Evolutionary conservation across 257 asterid species (phyloP), one percentile per base, ranked within the genome.

Genomic region (Salvia miltiorrhiza): DNA sequence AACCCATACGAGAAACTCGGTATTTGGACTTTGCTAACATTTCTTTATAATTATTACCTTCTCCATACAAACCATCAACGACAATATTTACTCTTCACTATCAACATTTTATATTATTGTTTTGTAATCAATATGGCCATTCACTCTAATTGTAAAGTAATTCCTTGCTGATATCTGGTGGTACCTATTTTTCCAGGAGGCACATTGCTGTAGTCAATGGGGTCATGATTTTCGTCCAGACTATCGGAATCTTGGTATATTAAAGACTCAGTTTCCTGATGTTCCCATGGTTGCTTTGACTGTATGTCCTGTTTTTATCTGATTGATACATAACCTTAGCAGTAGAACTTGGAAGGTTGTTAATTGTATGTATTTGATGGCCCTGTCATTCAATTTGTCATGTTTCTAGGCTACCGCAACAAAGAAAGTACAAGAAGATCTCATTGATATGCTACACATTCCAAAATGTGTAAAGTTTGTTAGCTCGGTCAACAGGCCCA

Each of bases 171-270:
- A 65, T 69, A 58, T 63, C 54, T 58, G 50, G 21, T 65, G 56
- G 7, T 21, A 39, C 17, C 20, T 63, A 30, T 77, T 44, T 7
- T 26, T 74, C 67, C 94, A 93, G 99, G 99, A 93, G 85, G 99
- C 99, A 69, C 99, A 93, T 87, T 93, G 99, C 75, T 93, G 99
- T 83, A 93, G 99, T 78, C 99, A 93, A 77, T 93, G 99, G 99
- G 99, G 99, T 50, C 99, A 90, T 82, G 99, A 93, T 84, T 93
- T 93, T 81, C 99, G 97, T 78, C 99, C 99, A 30, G 99, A 93
- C 79, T 93, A 93, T 86, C 81, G 87, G 82, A 93, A 90, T 80
- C 99, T 90, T 77, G 99, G 99, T 69, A 93, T 93, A 70, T 78
- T 93, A 35, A 93, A 90, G 95, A 93, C 96, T 74, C 96, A 93